These are phyloP conservation scores for Mytilinidion resinicola DNA, from an alignment of 495 filamentous ascomycete species.

Conservation along the genomic window DNA sequence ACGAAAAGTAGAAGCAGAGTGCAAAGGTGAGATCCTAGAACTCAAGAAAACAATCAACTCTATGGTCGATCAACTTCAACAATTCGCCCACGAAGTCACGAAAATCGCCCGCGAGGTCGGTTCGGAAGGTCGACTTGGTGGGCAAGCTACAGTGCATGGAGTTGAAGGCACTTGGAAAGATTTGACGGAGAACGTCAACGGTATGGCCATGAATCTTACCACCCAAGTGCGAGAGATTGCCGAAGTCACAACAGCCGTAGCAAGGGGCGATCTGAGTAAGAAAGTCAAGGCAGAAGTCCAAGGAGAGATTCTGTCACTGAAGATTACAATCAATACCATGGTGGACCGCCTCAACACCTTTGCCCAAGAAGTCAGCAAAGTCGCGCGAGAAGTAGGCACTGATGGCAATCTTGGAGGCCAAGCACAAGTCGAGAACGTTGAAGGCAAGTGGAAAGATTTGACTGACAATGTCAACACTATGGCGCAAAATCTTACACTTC, in stretches of 20 bases:
- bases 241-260: slow-evolving; percentile 94
- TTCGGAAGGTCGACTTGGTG: slow-evolving; percentile 90
- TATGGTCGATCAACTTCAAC: slow-evolving; percentile 96
- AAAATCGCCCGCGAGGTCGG: slow-evolving; percentile 97
- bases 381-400: slow-evolving; percentile 95
- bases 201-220: slow-evolving; percentile 97
- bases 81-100: slow-evolving; percentile 95
- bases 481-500: slow-evolving; percentile 91
- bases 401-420: slow-evolving; percentile 94
- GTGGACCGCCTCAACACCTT: slow-evolving; percentile 96
- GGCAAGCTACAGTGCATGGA: slow-evolving; percentile 93
- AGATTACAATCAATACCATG: slow-evolving; percentile 99
- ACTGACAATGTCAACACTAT: slow-evolving; percentile 94
- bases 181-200: slow-evolving; percentile 95
- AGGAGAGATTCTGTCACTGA: slow-evolving; percentile 90
- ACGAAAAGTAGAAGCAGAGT: slow-evolving; percentile 93
- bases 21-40: slow-evolving; percentile 91
- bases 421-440: slow-evolving; percentile 92
- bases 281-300: slow-evolving; percentile 95
- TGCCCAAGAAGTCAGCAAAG: slow-evolving; percentile 97
- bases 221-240: slow-evolving; percentile 98
- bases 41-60: slow-evolving; percentile 97
- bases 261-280: slow-evolving; percentile 86
- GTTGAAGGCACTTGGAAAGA: slow-evolving; percentile 98
- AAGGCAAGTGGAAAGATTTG: slow-evolving; percentile 98